These are phyloP conservation scores for Hypsizygus ulmarius DNA, from an alignment of 1,284 basidiomycete species.

Conservation along the genomic window DNA sequence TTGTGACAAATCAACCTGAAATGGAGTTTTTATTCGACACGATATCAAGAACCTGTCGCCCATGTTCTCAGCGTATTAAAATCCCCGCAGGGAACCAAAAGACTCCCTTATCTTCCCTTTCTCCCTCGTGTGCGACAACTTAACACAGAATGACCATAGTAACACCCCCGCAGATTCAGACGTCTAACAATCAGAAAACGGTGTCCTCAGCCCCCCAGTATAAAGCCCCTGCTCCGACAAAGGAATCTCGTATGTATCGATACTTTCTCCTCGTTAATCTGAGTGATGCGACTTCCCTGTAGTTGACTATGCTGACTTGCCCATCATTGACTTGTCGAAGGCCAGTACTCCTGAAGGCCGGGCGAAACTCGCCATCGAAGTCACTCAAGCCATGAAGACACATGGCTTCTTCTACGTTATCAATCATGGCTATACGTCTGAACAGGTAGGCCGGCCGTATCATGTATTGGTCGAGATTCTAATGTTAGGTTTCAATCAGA, in stretches of 20 bases:
- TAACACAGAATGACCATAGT: no score
- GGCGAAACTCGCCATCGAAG: slow-evolving; percentile 42
- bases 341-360: slow-evolving; percentile 46
- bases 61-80: no score
- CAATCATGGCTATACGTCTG: slow-evolving; percentile 52
- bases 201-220: slow-evolving; percentile 4
- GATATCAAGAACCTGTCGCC: no score
- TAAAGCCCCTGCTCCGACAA: slow-evolving; percentile 9
- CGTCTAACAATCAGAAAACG: not conserved
- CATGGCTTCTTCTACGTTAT: slow-evolving; percentile 64
- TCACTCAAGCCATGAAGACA: slow-evolving; percentile 54
- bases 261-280: not conserved
- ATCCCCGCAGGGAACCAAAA: no score
- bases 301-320: slow-evolving; percentile 69
- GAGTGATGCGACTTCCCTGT: not conserved
- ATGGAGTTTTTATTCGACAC: no score
- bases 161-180: not conserved
- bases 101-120: no score
- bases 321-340: slow-evolving; percentile 60
- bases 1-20: no score
- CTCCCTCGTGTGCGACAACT: no score
- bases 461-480: not conserved
- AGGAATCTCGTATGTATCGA: slow-evolving; percentile 4
- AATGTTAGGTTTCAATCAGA: slow-evolving; percentile 28
- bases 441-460: slow-evolving; percentile 36